These are phyloP conservation scores for Cicer yamashitae DNA, from an alignment of 306 rosid genomes.

Conservation along the genomic window DNA sequence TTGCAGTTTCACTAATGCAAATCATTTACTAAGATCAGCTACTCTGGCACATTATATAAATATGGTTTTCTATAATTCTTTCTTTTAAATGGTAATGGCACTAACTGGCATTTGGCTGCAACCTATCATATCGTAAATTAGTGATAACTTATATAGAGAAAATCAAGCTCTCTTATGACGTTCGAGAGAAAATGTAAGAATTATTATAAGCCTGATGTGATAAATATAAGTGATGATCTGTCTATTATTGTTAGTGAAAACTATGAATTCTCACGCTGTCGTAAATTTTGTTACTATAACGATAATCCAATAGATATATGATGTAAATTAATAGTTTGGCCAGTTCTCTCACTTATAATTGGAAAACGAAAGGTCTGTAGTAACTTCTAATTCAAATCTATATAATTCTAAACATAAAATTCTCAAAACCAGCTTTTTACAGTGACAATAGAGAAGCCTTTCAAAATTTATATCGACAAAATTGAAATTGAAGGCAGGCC, in stretches of 20 bases:
- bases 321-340: constrained; percentile 24
- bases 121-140: neutral
- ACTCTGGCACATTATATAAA: constrained; percentile 5
- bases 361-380: neutral
- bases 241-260: neutral
- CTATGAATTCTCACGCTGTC: neutral
- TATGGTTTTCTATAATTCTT: neutral
- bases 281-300: neutral
- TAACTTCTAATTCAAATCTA: constrained; percentile 8
- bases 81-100: neutral
- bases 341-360: constrained; percentile 2
- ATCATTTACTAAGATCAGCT: constrained; percentile 25
- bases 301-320: neutral
- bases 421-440: neutral
- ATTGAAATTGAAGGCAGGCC: neutral
- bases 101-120: constrained; percentile 10
- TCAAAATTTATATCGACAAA: neutral
- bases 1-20: constrained; percentile 21
- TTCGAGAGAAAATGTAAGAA: neutral
- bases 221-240: neutral
- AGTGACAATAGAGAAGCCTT: neutral
- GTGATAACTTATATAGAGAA: neutral
- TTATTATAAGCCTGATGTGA: neutral
- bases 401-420: constrained; percentile 17
- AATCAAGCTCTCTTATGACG: neutral